phyloP scores from a whole-genome alignment of 768 basidiomycete genomes.

The Suillus subalutaceus region DNA sequence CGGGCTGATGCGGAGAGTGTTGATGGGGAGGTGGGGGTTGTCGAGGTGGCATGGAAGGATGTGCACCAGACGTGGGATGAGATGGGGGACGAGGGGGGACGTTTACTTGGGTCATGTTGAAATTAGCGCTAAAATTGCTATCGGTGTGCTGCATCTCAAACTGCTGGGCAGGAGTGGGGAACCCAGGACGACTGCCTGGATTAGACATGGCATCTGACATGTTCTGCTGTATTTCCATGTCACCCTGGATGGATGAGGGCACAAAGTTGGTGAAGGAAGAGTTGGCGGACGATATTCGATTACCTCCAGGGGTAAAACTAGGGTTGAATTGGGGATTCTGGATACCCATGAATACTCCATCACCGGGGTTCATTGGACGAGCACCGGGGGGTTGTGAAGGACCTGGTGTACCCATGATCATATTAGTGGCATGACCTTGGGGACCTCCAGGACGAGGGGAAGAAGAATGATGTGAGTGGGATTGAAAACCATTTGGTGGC shows the following conservation, averaged over 20 bases:
- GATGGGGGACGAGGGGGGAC: constrained; percentile 48
- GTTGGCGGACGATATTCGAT: constrained; percentile 37
- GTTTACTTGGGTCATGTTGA: constrained; percentile 40
- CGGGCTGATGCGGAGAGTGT: constrained; percentile 49
- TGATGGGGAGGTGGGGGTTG: constrained; percentile 42
- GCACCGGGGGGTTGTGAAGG: constrained; percentile 32
- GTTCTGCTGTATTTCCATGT: constrained; percentile 49
- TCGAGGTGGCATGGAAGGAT: constrained; percentile 33
- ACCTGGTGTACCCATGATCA: constrained; percentile 35
- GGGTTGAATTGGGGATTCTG: constrained; percentile 37
- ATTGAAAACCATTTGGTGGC: constrained; percentile 32
- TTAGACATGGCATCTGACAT: constrained; percentile 42
- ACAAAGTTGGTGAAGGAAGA: constrained; percentile 47
- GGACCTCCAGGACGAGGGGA: constrained; percentile 34
- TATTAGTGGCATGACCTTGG: constrained; percentile 31
- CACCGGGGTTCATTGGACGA: constrained; percentile 49
- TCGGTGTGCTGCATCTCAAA: constrained; percentile 53
- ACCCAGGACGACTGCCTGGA: constrained; percentile 32
- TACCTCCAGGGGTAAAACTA: constrained; percentile 35
- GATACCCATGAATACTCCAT: constrained; percentile 48
- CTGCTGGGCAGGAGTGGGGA: constrained; percentile 67
- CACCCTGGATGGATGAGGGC: constrained; percentile 51
- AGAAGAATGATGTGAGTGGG: constrained; percentile 34
- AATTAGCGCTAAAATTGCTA: constrained; percentile 33
- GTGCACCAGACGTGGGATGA: constrained; percentile 36